These are phyloP conservation scores for Erucastrum elatum DNA, from an alignment of 345 rosid genomes.

Conservation along the genomic window DNA sequence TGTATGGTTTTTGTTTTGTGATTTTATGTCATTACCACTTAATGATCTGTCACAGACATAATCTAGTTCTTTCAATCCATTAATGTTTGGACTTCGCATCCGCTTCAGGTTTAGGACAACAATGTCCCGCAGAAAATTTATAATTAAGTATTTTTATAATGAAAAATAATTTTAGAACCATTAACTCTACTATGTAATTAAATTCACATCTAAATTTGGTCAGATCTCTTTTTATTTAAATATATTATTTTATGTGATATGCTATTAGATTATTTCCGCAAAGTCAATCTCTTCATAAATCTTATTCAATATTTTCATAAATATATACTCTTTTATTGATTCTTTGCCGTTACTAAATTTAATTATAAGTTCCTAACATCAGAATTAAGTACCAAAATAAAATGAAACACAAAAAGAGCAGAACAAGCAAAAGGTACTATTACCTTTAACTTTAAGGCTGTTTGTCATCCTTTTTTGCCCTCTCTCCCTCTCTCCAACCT, in stretches of 20 bases:
- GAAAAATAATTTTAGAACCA: neutral
- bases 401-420: neutral
- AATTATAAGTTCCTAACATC: neutral
- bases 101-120: constrained; percentile 25
- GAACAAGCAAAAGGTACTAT: constrained; percentile 19
- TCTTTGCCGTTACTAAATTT: neutral
- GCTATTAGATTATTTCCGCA: neutral
- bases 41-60: neutral
- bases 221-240: constrained; percentile 4
- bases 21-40: neutral
- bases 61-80: neutral
- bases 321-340: neutral
- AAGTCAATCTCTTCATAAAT: neutral
- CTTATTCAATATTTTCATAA: neutral
- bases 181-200: constrained; percentile 11
- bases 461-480: neutral
- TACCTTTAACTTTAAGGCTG: constrained; percentile 41
- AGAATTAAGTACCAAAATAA: neutral
- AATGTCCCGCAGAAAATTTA: neutral
- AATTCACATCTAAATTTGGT: constrained; percentile 15
- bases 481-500: neutral
- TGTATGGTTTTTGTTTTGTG: neutral
- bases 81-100: neutral
- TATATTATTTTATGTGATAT: neutral
- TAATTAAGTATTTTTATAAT: neutral